phyloP scores from a whole-genome alignment of 164 flowering plant genomes.

The Sedum album region DNA sequence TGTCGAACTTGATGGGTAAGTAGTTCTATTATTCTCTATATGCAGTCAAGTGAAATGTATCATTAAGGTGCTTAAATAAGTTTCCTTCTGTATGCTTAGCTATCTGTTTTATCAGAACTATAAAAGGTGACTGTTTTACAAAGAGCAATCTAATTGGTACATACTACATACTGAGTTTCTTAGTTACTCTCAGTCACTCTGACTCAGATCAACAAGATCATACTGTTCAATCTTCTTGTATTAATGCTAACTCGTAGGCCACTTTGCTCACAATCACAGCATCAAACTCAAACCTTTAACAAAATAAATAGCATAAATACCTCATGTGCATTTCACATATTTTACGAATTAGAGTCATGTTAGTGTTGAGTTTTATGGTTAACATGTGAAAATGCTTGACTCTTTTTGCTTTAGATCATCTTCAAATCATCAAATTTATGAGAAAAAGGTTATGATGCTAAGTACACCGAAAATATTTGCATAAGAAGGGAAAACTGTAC shows the following conservation, averaged over 20 bases:
- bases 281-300: background rate
- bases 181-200: background rate
- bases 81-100: background rate
- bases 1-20: conserved; percentile 97
- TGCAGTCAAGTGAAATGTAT: background rate
- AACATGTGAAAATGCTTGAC: background rate
- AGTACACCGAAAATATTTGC: background rate
- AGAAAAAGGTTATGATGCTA: background rate
- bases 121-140: background rate
- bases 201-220: background rate
- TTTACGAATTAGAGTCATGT: background rate
- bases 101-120: background rate
- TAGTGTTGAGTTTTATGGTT: background rate
- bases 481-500: background rate
- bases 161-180: background rate
- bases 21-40: background rate
- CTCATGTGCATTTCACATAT: background rate
- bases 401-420: background rate
- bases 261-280: background rate
- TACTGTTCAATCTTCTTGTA: background rate
- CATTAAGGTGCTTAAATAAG: background rate
- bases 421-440: background rate
- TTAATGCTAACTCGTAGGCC: background rate
- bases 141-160: background rate
- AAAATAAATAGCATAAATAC: background rate